phyloP scores from a whole-genome alignment of 2,329 filamentous ascomycete species.

The Hymenoscyphus salicellus region DNA sequence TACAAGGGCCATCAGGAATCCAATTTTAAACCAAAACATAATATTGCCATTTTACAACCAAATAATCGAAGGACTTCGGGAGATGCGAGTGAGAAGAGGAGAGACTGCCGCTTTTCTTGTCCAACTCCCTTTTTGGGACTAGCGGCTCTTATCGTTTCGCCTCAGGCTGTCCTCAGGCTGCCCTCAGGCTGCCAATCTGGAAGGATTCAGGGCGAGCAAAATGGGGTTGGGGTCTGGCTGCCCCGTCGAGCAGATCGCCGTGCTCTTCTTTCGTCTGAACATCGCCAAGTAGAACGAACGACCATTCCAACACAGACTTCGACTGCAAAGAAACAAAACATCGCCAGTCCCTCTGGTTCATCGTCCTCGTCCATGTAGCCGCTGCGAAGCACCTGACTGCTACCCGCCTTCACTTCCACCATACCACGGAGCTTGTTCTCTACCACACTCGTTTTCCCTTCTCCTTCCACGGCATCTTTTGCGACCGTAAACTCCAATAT shows the following conservation, averaged over 20 bases:
- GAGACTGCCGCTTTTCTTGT: neutral
- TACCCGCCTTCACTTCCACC: neutral
- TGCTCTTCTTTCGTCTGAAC: neutral
- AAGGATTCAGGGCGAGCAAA: neutral
- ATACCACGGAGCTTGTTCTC: constrained; percentile 27
- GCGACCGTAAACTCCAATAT: constrained; percentile 15
- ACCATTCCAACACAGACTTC: neutral
- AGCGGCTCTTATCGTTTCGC: neutral
- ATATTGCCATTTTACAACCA: neutral
- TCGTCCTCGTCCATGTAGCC: constrained; percentile 19
- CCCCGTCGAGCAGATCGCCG: neutral
- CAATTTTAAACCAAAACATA: neutral
- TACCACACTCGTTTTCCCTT: constrained; percentile 28
- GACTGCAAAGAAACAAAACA: constrained; percentile 5
- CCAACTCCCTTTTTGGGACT: neutral
- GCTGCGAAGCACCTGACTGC: constrained; percentile 6
- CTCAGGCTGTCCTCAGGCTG: neutral
- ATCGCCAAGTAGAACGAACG: constrained; percentile 1
- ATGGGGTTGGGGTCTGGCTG: neutral
- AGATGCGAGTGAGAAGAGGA: neutral
- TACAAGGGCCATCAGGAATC: neutral
- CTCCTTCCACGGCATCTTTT: constrained; percentile 8
- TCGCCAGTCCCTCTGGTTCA: neutral
- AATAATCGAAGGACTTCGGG: neutral
- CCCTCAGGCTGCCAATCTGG: no score